Base-by-base conservation (phyloP, 148 eudicot species). In the Oxyria digyna region DNA sequence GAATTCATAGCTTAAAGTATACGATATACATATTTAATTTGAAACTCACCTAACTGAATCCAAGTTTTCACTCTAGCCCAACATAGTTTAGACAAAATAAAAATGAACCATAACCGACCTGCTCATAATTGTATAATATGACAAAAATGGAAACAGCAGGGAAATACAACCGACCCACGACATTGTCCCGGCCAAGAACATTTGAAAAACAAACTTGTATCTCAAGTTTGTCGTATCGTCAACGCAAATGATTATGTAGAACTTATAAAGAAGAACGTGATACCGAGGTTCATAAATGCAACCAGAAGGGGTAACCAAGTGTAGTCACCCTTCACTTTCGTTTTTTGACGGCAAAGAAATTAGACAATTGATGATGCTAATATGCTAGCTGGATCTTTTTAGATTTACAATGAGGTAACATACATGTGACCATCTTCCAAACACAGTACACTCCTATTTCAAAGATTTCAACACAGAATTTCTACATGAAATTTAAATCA, bases 401-500 rank as follows among this genome's bases (percentile, higher is more conserved):
- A 59, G 38, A 59, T 59, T 59, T 59, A 59, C 65, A 59, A 15
- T 38, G 6, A 27, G 65, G 65, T 59, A 59, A 31, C 37, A 59
- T 59, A 59, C 37, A 59, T 1, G 37, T 5, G 27, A 4, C 31
- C 38, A 12, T 4, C 65, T 59, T 59, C 65, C 65, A 59, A 59
- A 59, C 65, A 59, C 65, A 59, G 35, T 59, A 13, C 65, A 27
- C 18, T 50, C 59, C 65, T 59, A 59, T 59, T 57, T 26, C 35
- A 59, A 59, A 38, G 37, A 27, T 35, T 59, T 14, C 37, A 17
- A 31, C 11, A 55, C 32, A 7, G 35, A 8, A 31, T 59, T 59
- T 59, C 65, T 59, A 29, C 65, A 29, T 6, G n/a, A 59, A 5
- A 12, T 59, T 59, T 59, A 20, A 59, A 55, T 55, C 33, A 14